These are phyloP conservation scores for Podospora didyma DNA, from an alignment of 495 filamentous ascomycete genomes.

Conservation along the genomic window DNA sequence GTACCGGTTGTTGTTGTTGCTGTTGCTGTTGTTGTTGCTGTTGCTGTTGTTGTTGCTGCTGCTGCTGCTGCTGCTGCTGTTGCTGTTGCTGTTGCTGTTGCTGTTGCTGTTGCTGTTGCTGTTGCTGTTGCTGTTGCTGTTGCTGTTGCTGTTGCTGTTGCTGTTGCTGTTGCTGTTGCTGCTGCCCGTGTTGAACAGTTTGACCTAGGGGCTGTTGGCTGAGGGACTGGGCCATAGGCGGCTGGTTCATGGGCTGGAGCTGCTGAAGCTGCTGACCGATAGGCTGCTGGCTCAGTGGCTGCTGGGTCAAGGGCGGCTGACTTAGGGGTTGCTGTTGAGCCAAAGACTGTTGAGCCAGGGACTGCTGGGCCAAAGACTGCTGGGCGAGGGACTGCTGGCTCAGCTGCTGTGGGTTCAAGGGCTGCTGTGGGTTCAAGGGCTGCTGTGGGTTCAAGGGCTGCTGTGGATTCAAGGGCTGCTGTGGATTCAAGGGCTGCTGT, in stretches of 20 bases:
- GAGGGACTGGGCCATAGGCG: conserved; percentile 13
- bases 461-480: no score
- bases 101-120: conserved; percentile 20
- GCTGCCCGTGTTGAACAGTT: conserved; percentile 4
- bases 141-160: conserved; percentile 7
- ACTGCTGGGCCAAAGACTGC: conserved; percentile 18
- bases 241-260: conserved; percentile 24
- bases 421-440: no score
- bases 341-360: conserved; percentile 16
- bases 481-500: no score
- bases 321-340: conserved; percentile 17
- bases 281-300: conserved; percentile 18
- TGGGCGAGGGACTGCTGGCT: conserved; percentile 18
- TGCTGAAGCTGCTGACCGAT: conserved; percentile 25
- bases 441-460: no score
- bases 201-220: conserved; percentile 16
- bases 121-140: conserved; percentile 10
- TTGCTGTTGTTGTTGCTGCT: background rate
- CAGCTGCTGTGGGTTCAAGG: no score
- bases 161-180: background rate
- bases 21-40: background rate
- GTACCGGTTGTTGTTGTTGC: background rate
- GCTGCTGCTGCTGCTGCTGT: background rate
- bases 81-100: background rate
- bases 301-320: conserved; percentile 17